Evolutionary conservation across 768 basidiomycete genomes (phyloP), one percentile per base, ranked within the genome.

Genomic region (Russula dissimulans): DNA sequence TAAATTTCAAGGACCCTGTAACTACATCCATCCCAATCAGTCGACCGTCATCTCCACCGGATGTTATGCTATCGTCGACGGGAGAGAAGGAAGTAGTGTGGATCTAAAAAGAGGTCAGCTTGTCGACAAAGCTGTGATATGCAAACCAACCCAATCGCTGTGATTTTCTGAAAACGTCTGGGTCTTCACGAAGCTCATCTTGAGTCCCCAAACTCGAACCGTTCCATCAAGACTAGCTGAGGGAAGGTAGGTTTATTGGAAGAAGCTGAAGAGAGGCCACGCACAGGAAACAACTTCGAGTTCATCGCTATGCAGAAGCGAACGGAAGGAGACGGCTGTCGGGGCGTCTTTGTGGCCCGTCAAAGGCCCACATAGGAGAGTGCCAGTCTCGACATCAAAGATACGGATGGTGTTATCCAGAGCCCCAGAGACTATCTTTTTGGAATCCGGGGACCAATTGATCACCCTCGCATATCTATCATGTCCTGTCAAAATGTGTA

Each of bases 331-430:
- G 7, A 57, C 15, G 7, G 52, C 45, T 4, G 34, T 48, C 12
- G 32, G 22, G 18, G 22, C 7, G 26, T 9, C 11, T 3, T 15
- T 39, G 45, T 61, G 60, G 26, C 56, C 48, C 3, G 34, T 48
- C 22, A 60, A 32, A 29, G 59, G 60, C 15, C 45, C 52, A 38
- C 31, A 48, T 5, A 62, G 31, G 9, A 46, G 45, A 22, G 36
- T 41, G 22, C 63, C 56, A 4, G 63, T 54, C 56, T 57, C 45
- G 12, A 56, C 54, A 54, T 58, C 56, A 29, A 49, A 65, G 36
- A 65, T 38, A 51, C 56, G 50, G 18, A 62, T 58, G 4, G 22
- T 22, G 32, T 55, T 50, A 36, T 62, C 56, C 22, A 18, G 7
- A 5, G 52, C 31, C 3, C 47, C 62, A 32, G 58, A 36, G 31